Base-by-base conservation (phyloP, 352 stramenopile species). In the Phytophthora vignae region DNA sequence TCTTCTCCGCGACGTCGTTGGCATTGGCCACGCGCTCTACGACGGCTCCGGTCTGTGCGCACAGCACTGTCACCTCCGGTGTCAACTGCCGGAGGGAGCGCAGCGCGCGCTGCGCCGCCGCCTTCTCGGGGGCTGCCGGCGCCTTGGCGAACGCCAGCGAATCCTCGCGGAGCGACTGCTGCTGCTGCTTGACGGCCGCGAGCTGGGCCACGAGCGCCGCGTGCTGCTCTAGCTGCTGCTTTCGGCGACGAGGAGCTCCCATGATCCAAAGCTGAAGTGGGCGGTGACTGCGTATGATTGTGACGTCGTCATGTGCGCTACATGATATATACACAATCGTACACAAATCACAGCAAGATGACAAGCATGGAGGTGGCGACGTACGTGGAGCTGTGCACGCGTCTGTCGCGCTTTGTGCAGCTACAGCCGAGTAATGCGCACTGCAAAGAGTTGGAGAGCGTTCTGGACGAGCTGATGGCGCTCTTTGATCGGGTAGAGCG, bases 1-100 rank as follows among this genome's bases (percentile, higher is more conserved):
- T 97, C 71, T 95, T 96, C 61, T 92, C 90, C 6, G 88, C 90
- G 10, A 97, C 86, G n/a, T 97, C 90, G 70, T 97, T 95, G 4
- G 90, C 88, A 49, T 95, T 95, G 12, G 84, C 87, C 49, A 97
- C 88, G 50, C 87, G 86, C 74, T 95, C 87, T 12, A 93, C 90
- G 48, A 96, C 88, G 25, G 88, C 85, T 27, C 86, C 84, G 10
- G 90, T 96, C 67, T 94, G 87, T 25, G 79, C 84, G 50, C 88
- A 83, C 14, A 96, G 82, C 55, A 90, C 78, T 2, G 82, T 88
- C 36, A 93, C 87, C 6, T 92, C 84, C 44, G 88, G 87, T 11
- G 85, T 78, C n/a, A 91, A 65, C 57, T 78, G 74, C 31, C 85
- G 74, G 49, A 95, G 71, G 9, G 88, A 84, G 19, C 76, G 78